Evolutionary conservation across 306 rosid species (phyloP).

Genomic region (Pyrus pyrifolia): DNA sequence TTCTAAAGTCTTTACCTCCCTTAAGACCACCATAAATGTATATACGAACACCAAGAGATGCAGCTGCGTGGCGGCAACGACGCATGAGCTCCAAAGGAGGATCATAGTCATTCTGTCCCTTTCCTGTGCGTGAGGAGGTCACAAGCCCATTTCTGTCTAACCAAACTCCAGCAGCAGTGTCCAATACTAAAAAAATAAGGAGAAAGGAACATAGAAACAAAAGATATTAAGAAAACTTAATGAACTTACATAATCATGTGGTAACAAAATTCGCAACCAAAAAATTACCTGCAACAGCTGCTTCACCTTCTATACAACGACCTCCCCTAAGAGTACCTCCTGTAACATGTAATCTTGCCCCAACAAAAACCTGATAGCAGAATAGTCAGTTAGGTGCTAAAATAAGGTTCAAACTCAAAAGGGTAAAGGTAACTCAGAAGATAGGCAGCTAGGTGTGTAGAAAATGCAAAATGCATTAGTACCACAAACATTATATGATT

Average conservation of each 20-base stretch:
- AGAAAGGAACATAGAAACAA: neutral
- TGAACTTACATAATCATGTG: conserved; percentile 4
- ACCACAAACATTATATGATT: neutral
- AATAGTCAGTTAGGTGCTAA: conserved; percentile 12
- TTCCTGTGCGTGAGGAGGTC: conserved; percentile 72
- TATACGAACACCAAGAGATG: conserved; percentile 77
- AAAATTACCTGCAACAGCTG: conserved; percentile 72
- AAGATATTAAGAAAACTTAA: neutral
- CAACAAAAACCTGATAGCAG: conserved; percentile 82
- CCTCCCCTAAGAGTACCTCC: conserved; percentile 98
- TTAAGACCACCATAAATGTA: conserved; percentile 89
- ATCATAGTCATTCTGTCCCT: conserved; percentile 67
- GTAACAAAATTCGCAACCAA: conserved; percentile 8
- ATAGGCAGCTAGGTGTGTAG: neutral
- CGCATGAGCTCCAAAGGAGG: conserved; percentile 89
- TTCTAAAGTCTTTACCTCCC: conserved; percentile 59
- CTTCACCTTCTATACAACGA: conserved; percentile 93
- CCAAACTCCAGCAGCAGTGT: conserved; percentile 99
- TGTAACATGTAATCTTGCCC: conserved; percentile 96
- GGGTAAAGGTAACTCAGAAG: conserved; percentile 8
- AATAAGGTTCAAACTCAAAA: conserved; percentile 5
- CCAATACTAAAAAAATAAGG: conserved; percentile 54
- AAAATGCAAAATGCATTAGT: neutral
- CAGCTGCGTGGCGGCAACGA: conserved; percentile 98
- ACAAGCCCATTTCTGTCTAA: conserved; percentile 90